phyloP scores from a whole-genome alignment of 306 rosid species.

The Cicer chorassanicum region DNA sequence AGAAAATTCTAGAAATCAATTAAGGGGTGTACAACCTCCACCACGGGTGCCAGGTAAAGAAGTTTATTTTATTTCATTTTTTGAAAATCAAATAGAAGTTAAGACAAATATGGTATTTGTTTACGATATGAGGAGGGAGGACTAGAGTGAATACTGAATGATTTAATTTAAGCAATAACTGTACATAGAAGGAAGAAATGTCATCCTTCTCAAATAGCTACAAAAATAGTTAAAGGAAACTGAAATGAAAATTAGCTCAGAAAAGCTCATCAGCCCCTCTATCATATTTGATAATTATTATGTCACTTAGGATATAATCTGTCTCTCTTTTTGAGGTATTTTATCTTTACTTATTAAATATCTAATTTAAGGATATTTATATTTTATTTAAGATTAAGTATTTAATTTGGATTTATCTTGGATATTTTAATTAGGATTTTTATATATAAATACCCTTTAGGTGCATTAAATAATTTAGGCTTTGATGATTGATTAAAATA shows the following conservation, averaged over 20 bases:
- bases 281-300: not conserved
- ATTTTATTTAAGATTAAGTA: not conserved
- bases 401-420: not conserved
- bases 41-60: slow-evolving; percentile 70
- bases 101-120: not conserved
- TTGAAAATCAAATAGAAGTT: too few relatives aligned
- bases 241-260: not conserved
- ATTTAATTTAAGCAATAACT: not conserved
- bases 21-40: slow-evolving; percentile 61
- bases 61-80: too few relatives aligned
- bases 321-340: too few relatives aligned
- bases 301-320: not conserved
- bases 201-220: not conserved
- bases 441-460: not conserved
- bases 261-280: not conserved
- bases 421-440: not conserved
- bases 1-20: slow-evolving; percentile 52
- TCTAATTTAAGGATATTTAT: not conserved
- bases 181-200: not conserved
- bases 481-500: not conserved
- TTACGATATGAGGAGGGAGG: not conserved
- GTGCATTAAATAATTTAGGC: not conserved
- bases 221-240: not conserved
- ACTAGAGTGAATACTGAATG: not conserved
- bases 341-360: not conserved